These are phyloP conservation scores for Daldinia concentrica DNA, from an alignment of 495 filamentous ascomycete species.

Conservation along the genomic window DNA sequence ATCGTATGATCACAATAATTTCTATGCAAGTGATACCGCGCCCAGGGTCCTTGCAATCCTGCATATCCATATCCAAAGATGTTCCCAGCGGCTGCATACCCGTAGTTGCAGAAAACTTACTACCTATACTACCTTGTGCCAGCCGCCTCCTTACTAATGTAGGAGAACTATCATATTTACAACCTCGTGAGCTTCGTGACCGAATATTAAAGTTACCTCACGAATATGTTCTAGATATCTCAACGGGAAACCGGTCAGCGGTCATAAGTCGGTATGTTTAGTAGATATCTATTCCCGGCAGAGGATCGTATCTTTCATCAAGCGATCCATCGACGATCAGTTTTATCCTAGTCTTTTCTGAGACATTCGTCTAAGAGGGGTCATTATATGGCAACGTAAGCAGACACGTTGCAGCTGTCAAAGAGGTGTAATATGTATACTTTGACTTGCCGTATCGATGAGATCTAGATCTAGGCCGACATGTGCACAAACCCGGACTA, in stretches of 20 bases:
- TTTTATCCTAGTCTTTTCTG: constrained; percentile 22
- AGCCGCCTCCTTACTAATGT: constrained; percentile 14
- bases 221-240: constrained; percentile 4
- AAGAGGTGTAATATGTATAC: constrained; percentile 16
- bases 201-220: constrained; percentile 8
- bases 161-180: constrained; percentile 7
- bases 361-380: constrained; percentile 28
- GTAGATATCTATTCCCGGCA: constrained; percentile 1
- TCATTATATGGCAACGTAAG: constrained; percentile 21
- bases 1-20: constrained; percentile 39
- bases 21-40: constrained; percentile 31
- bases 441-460: constrained; percentile 16
- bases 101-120: constrained; percentile 31
- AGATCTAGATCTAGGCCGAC: constrained; percentile 16
- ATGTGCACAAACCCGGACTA: constrained; percentile 15
- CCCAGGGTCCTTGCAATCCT: constrained; percentile 22
- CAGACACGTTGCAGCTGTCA: constrained; percentile 10
- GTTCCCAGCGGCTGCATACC: constrained; percentile 26
- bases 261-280: constrained; percentile 22
- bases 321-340: constrained; percentile 12
- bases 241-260: constrained; percentile 20
- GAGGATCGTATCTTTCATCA: background rate
- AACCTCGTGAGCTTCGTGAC: constrained; percentile 23
- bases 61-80: background rate
- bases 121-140: constrained; percentile 16